Evolutionary conservation across 2,329 filamentous ascomycete species (phyloP).

Genomic region (Trichocomaceae sp.): DNA sequence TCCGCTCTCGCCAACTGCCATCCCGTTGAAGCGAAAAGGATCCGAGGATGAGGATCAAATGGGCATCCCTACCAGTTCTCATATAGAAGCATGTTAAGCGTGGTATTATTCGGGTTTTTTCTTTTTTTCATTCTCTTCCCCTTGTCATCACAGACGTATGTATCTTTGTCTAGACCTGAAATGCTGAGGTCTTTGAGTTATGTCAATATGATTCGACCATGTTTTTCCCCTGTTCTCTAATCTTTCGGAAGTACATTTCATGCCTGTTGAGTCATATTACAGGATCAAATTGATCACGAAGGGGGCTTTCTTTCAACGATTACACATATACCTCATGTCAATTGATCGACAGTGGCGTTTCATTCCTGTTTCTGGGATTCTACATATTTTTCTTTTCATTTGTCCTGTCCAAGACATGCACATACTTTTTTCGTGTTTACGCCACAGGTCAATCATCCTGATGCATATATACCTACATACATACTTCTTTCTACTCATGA

Average conservation of each 20-base stretch:
- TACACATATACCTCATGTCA: neutral
- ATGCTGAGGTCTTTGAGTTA: neutral
- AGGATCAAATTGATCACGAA: neutral
- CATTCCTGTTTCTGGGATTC: neutral
- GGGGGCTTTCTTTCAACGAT: neutral
- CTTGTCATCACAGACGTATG: neutral
- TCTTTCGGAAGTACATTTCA: neutral
- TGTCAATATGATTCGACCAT: neutral
- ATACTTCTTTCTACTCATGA: too few relatives aligned
- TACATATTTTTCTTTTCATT: neutral
- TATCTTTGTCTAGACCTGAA: neutral
- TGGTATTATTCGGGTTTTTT: neutral
- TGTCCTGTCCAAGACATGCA: neutral
- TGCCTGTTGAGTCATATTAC: neutral
- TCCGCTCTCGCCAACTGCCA: constrained; percentile 16
- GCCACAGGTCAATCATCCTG: neutral
- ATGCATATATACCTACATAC: too few relatives aligned
- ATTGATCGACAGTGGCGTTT: neutral
- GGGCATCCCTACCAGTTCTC: constrained; percentile 7
- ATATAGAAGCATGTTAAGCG: neutral
- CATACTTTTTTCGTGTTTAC: neutral
- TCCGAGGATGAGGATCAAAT: constrained; percentile 18
- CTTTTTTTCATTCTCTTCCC: neutral
- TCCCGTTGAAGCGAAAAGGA: constrained; percentile 33
- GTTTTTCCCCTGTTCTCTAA: neutral